Evolutionary conservation across 306 rosid genomes (phyloP).

Genomic region (Cucurbita argyrosperma): DNA sequence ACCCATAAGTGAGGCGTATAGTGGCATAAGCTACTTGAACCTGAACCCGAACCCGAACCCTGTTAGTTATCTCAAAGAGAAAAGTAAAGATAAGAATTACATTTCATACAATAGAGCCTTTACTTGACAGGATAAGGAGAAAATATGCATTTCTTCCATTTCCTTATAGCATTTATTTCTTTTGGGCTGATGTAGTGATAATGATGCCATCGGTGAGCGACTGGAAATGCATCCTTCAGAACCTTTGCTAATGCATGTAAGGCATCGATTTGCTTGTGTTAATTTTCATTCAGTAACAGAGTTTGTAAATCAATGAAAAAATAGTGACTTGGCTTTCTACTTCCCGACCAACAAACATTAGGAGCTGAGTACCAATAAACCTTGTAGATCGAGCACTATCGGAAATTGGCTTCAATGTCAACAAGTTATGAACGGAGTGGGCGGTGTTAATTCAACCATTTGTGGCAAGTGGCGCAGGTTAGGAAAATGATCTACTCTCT

Average conservation of each 20-base stretch:
- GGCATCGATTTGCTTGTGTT: conserved; percentile 4
- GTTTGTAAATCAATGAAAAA: not conserved
- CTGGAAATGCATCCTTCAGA: conserved; percentile 33
- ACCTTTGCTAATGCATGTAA: conserved; percentile 34
- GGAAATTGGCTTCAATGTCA: conserved; percentile 90
- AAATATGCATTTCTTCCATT: conserved; percentile 1
- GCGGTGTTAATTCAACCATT: conserved; percentile 25
- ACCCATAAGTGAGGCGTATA: not conserved
- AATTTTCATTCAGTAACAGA: conserved; percentile 8
- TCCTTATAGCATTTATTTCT: conserved; percentile 9
- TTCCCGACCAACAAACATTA: conserved; percentile 9
- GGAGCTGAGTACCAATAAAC: conserved; percentile 32
- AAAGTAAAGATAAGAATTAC: not conserved
- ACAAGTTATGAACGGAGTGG: conserved; percentile 27
- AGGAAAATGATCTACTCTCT: not conserved
- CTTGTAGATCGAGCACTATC: conserved; percentile 27
- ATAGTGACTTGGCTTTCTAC: not conserved
- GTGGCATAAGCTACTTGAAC: not conserved
- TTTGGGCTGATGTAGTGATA: conserved; percentile 36
- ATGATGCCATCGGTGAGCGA: conserved; percentile 31
- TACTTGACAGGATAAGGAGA: not conserved
- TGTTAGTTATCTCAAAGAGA: not conserved
- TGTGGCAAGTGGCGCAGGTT: conserved; percentile 99
- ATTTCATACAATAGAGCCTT: not conserved
- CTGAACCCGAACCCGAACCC: not conserved